These are phyloP conservation scores for Komagataella kurtzmanii DNA, from an alignment of 805 yeast species.

Conservation along the genomic window DNA sequence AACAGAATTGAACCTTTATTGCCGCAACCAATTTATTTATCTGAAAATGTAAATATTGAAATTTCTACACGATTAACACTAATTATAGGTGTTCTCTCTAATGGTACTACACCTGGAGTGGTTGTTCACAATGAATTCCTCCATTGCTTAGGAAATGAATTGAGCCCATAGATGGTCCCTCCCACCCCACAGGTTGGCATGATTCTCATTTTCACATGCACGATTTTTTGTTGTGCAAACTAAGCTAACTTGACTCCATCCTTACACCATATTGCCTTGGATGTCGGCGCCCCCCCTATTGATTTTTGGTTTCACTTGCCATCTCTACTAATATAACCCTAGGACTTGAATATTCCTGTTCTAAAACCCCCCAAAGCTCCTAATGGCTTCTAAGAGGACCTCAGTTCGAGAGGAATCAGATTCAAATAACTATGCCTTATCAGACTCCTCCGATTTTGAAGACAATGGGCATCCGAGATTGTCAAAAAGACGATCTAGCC, in stretches of 20 bases:
- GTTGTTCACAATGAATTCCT: neutral
- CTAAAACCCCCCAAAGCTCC: neutral
- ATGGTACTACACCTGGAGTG: neutral
- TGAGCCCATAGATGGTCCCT: neutral
- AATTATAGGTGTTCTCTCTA: too few relatives aligned
- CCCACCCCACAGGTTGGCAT: neutral
- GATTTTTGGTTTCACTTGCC: neutral
- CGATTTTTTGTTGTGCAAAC: neutral
- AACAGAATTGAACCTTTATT: too few relatives aligned
- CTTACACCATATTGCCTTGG: neutral
- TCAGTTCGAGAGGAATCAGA: neutral
- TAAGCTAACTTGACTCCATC: neutral
- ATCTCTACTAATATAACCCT: neutral
- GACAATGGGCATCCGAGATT: neutral
- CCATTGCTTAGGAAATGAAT: neutral
- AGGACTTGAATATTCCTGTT: neutral
- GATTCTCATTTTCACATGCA: neutral
- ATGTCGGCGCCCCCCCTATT: neutral
- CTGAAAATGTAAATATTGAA: neutral
- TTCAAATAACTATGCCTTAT: neutral
- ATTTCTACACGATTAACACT: too few relatives aligned
- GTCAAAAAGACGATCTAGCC: constrained; percentile 21
- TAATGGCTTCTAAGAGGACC: neutral
- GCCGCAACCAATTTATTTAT: neutral
- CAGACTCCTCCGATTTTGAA: neutral